A percentile compares a stretch with the other conserved stretches of the same genome.
phyloP scores from a whole-genome alignment of 2,329 filamentous ascomycete species.

The Fusarium temperatum region DNA sequence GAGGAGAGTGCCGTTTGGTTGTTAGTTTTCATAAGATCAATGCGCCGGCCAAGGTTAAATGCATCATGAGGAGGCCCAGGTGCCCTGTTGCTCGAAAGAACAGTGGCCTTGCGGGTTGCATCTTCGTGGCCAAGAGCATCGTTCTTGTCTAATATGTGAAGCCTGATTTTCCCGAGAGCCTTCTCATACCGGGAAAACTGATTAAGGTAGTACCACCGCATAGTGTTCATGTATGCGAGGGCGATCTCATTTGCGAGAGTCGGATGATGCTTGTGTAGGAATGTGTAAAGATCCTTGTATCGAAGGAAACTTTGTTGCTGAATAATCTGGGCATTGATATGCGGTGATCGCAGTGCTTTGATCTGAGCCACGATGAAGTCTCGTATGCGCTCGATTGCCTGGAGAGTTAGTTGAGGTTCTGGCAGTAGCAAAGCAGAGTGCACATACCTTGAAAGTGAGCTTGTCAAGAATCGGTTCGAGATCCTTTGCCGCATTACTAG shows the following conservation, averaged over 20 bases:
- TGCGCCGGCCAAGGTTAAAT: constrained; percentile 86
- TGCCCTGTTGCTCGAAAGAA: constrained; percentile 58
- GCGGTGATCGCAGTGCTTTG: constrained; percentile 90
- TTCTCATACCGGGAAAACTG: constrained; percentile 90
- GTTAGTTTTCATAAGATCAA: constrained; percentile 80
- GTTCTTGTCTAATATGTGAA: constrained; percentile 83
- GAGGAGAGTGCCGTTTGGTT: constrained; percentile 83
- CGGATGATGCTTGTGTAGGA: constrained; percentile 83
- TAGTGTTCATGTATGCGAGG: constrained; percentile 95
- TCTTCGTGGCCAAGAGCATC: constrained; percentile 86
- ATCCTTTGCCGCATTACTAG: constrained; percentile 82
- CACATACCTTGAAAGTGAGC: constrained; percentile 77
- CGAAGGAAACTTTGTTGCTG: constrained; percentile 91
- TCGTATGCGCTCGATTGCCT: constrained; percentile 92
- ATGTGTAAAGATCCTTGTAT: constrained; percentile 88
- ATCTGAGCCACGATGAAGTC: constrained; percentile 96
- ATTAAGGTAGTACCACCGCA: constrained; percentile 97
- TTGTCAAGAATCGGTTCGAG: constrained; percentile 86
- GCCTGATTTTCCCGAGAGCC: constrained; percentile 82
- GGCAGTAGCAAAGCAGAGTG: background rate
- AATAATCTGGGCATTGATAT: constrained; percentile 96
- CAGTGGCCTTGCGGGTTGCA: constrained; percentile 68
- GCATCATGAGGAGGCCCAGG: constrained; percentile 78
- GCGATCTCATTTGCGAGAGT: constrained; percentile 89
- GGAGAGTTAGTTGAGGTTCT: constrained; percentile 1